Conservation (phyloP, 2,329 filamentous ascomycete genomes). For the Diaporthe vaccinii region DNA sequence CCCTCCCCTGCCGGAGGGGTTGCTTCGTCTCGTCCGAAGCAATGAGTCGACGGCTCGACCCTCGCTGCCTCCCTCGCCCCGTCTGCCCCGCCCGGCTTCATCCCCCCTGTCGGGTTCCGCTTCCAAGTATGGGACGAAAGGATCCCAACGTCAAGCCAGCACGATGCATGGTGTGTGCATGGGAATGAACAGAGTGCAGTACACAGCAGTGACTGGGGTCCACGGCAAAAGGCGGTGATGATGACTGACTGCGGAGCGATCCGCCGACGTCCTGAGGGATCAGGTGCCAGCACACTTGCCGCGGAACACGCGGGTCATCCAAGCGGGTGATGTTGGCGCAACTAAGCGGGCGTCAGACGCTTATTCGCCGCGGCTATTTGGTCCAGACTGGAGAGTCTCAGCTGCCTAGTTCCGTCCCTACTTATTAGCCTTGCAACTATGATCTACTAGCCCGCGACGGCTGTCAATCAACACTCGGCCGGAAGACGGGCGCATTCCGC, state of each 20-base stretch:
- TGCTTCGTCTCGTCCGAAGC: conserved; percentile 23
- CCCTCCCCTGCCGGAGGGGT: not conserved
- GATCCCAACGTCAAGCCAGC: not conserved
- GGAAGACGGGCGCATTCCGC: not conserved
- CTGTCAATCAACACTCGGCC: not conserved
- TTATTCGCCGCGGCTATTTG: conserved; percentile 35
- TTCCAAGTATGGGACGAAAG: conserved; percentile 8
- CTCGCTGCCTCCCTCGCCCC: conserved; percentile 8
- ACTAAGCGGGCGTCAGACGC: conserved; percentile 39
- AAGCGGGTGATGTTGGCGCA: conserved; percentile 21
- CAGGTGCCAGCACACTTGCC: not conserved
- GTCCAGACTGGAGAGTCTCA: not conserved
- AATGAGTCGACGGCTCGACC: conserved; percentile 7
- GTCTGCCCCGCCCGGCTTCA: not conserved
- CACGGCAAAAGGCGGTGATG: conserved; percentile 32
- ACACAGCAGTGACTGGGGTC: not conserved
- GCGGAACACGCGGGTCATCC: not conserved
- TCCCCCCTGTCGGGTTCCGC: not conserved
- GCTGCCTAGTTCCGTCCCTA: not conserved
- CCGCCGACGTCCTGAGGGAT: conserved; percentile 17
- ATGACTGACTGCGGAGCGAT: not conserved
- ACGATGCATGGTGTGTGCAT: not conserved
- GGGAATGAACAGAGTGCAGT: not conserved
- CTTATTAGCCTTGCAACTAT: not conserved
- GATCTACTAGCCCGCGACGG: not conserved